Conservation (phyloP, 139 green algal species). For the Micractinium sp. region DNA sequence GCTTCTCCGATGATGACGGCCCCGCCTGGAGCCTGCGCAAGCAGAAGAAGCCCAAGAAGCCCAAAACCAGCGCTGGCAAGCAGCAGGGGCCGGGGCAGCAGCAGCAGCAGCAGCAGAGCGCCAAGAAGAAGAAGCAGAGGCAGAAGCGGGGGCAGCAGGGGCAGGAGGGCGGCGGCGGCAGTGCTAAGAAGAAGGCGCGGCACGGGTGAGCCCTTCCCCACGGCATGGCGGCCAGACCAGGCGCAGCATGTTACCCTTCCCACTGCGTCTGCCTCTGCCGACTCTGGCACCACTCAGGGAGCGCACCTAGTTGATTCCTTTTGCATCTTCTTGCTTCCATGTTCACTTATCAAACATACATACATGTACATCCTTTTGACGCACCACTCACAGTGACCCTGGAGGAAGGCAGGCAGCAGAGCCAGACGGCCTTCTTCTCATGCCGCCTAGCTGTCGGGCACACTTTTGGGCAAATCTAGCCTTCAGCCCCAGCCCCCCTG, state of each 20-base stretch:
- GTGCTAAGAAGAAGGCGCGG: constrained; percentile 13
- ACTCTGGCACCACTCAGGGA: too few relatives aligned
- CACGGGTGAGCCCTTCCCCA: not conserved
- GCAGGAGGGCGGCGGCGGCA: not conserved
- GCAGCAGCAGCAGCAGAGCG: constrained; percentile 3
- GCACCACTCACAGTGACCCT: too few relatives aligned
- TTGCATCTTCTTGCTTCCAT: too few relatives aligned
- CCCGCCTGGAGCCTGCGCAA: constrained; percentile 21
- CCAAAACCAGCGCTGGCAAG: too few relatives aligned
- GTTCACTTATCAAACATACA: too few relatives aligned
- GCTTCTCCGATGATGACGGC: not conserved
- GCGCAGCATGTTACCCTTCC: not conserved
- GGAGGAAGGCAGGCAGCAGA: too few relatives aligned
- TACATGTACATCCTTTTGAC: too few relatives aligned
- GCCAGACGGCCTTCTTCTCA: too few relatives aligned
- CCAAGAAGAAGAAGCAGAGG: not conserved
- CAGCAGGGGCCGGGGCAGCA: not conserved
- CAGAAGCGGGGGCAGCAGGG: not conserved
- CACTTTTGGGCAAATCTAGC: too few relatives aligned
- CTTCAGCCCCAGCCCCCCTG: too few relatives aligned
- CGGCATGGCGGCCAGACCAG: not conserved
- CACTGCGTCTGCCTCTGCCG: not conserved
- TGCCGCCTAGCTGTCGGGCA: too few relatives aligned
- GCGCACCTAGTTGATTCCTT: too few relatives aligned
- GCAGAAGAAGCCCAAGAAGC: constrained; percentile 9